Conservation (phyloP, 192 early-diverging fungal genomes). For the Chytriomyces sp. region DNA sequence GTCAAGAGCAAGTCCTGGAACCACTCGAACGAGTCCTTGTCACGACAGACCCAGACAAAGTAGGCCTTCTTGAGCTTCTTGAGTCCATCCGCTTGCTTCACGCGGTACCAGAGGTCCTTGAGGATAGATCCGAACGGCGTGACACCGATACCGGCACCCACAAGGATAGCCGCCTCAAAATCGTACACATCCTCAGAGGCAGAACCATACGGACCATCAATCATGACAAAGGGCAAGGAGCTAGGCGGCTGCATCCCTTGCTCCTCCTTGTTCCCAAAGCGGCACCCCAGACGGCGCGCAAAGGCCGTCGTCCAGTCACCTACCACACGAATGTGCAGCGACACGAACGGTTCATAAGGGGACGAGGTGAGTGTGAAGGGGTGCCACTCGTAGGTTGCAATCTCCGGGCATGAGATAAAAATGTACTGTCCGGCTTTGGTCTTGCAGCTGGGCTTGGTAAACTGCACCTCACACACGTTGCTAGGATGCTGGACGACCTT, state of each 20-base stretch:
- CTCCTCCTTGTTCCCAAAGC: slow-evolving; percentile 54
- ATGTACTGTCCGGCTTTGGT: slow-evolving; percentile 79
- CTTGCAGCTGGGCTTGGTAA: slow-evolving; percentile 63
- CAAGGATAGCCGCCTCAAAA: slow-evolving; percentile 74
- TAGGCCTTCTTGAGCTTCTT: slow-evolving; percentile 77
- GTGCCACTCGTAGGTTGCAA: slow-evolving; percentile 76
- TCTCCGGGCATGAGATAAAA: slow-evolving; percentile 74
- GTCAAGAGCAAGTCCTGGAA: slow-evolving; percentile 82
- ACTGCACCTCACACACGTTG: slow-evolving; percentile 80
- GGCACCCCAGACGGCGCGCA: slow-evolving; percentile 69
- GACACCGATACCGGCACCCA: slow-evolving; percentile 84
- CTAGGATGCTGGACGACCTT: slow-evolving; percentile 84
- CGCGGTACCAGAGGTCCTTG: slow-evolving; percentile 77
- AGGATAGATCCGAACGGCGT: slow-evolving; percentile 83
- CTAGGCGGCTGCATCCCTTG: slow-evolving; percentile 42
- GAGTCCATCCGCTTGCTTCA: slow-evolving; percentile 54
- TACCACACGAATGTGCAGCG: slow-evolving; percentile 74
- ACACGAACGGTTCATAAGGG: slow-evolving; percentile 75
- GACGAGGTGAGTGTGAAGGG: slow-evolving; percentile 84
- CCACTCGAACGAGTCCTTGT: slow-evolving; percentile 84
- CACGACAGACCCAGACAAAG: slow-evolving; percentile 85
- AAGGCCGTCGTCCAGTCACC: slow-evolving; percentile 77
- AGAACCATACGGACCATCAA: slow-evolving; percentile 80
- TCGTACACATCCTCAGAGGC: slow-evolving; percentile 83
- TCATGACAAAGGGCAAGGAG: slow-evolving; percentile 68